Conservation (phyloP, 805 yeast genomes). For the Metschnikowia borealis region DNA sequence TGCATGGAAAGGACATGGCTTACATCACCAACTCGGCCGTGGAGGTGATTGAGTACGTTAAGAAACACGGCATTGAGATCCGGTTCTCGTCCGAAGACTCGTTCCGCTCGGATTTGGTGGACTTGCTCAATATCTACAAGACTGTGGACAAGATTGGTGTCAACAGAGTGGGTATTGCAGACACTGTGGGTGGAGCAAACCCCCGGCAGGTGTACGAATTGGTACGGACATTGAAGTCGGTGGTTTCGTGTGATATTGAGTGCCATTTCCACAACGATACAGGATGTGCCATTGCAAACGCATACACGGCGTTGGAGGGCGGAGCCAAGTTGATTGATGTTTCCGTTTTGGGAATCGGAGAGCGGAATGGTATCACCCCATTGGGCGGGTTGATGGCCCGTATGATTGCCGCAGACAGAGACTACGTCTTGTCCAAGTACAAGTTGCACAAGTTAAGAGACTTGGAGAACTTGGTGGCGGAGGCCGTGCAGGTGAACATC, state of each 20-base stretch:
- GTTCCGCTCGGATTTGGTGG: conserved; percentile 94
- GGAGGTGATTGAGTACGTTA: conserved; percentile 96
- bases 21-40: conserved; percentile 94
- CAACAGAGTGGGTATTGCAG: conserved; percentile 98
- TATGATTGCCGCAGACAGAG: conserved; percentile 98
- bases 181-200: conserved; percentile 98
- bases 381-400: conserved; percentile 98
- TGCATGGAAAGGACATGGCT: conserved; percentile 98
- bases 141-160: conserved; percentile 97
- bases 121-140: conserved; percentile 88
- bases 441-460: conserved; percentile 95
- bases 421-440: conserved; percentile 89
- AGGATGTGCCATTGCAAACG: conserved; percentile 98
- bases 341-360: conserved; percentile 96
- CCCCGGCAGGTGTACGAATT: conserved; percentile 98
- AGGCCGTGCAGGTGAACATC: conserved; percentile 92
- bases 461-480: conserved; percentile 92
- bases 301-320: conserved; percentile 96
- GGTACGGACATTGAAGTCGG: conserved; percentile 87
- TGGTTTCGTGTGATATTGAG: conserved; percentile 95
- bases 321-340: conserved; percentile 95
- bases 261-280: conserved; percentile 99
- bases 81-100: conserved; percentile 97
- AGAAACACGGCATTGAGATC: conserved; percentile 93
- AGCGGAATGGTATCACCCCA: conserved; percentile 97